These are phyloP conservation scores for Ustilago cynodontis DNA, from an alignment of 1,284 basidiomycete genomes.

Conservation along the genomic window DNA sequence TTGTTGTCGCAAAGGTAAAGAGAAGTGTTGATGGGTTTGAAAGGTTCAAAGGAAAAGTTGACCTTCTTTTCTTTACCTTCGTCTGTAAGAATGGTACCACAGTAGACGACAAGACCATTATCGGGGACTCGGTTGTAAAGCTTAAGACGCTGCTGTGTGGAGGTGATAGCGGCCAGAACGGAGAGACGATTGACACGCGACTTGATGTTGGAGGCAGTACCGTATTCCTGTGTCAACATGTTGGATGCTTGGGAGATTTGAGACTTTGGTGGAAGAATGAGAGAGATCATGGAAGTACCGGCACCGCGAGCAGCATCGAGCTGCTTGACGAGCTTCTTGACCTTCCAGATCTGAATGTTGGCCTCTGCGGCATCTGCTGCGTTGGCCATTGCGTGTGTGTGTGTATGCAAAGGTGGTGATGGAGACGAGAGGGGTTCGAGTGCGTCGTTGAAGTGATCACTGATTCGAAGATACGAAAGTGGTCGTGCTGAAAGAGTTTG, in stretches of 20 bases:
- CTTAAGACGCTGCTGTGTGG: conserved; percentile 98
- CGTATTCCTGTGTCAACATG: conserved; percentile 99
- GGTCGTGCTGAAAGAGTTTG: not conserved
- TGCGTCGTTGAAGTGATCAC: not conserved
- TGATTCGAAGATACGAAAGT: not conserved
- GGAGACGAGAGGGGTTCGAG: not conserved
- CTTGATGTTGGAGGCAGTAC: conserved; percentile 89
- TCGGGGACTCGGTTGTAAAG: conserved; percentile 90
- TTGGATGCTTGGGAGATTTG: conserved; percentile 93
- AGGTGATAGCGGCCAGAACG: conserved; percentile 96
- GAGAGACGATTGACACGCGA: conserved; percentile 98
- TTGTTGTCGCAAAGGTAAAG: conserved; percentile 99
- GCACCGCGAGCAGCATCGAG: conserved; percentile 73
- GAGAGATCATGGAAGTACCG: conserved; percentile 98
- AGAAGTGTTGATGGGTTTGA: conserved; percentile 91
- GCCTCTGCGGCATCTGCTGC: conserved; percentile 51
- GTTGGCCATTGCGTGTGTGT: conserved; percentile 38
- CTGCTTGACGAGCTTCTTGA: conserved; percentile 82
- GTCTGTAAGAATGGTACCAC: conserved; percentile 94
- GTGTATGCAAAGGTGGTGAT: not conserved
- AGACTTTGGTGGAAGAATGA: conserved; percentile 94
- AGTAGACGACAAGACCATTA: conserved; percentile 92
- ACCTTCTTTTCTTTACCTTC: conserved; percentile 95
- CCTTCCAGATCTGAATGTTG: conserved; percentile 78
- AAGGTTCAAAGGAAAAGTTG: conserved; percentile 90